Base-by-base conservation (phyloP, 768 basidiomycete species). In the Amanita exitialis region DNA sequence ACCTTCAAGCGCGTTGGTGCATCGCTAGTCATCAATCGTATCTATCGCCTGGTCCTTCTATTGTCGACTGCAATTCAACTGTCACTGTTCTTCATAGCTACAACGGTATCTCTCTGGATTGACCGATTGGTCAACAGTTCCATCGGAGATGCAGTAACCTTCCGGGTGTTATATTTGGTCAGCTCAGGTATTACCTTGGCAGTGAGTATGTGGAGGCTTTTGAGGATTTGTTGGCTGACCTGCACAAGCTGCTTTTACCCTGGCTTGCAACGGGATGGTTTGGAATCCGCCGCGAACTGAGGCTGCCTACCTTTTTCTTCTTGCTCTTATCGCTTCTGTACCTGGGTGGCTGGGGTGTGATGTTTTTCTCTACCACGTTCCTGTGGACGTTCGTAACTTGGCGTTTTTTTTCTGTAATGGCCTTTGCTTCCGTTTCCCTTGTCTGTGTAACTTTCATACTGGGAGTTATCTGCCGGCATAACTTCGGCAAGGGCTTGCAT, bases 1-100 rank as follows among this genome's bases (percentile, higher is more conserved):
- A 91, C 87, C 0, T 91, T 90, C 75, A 88, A 88, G 64, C 83
- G 86, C 51, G 79, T 90, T 47, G 87, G 88, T 34, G 86, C 88
- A 9, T 86, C 82, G 5, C 66, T 78, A 57, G 72, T 71, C 9
- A 87, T 90, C 66, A 86, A 84, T 63, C 76, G 80, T 32, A 64
- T 86, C 53, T 90, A 90, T 72, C 85, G 80, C 63, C 67, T 81
- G 43, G 81, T 88, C 51, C 73, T 89, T 36, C 68, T 74, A 13
- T 66, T 89, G 51, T 86, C 84, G 5, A 85, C 86, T 57, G 71
- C 76, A 36, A 79, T 89, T 44, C 88, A 89, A 59, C 67, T 90
- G n/a, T 78, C 80, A 20, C 54, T 86, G 41, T 90, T 89, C 72
- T 90, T 90, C 69, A 79, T 90, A 64, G 70, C 76, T 27, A 72